Base-by-base conservation (phyloP, 2,329 filamentous ascomycete species). In the Monilinia vaccinii-corymbosi region DNA sequence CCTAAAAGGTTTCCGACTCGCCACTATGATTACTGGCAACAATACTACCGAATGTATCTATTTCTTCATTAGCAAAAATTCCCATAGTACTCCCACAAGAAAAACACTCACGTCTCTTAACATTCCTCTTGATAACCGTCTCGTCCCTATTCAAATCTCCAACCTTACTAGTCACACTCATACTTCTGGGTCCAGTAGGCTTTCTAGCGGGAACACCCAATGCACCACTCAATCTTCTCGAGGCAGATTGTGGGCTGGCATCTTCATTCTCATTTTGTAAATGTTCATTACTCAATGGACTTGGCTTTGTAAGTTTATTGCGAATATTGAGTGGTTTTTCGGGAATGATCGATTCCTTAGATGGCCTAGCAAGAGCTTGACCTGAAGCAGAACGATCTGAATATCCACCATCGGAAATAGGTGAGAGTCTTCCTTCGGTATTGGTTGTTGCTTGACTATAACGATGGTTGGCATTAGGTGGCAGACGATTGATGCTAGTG, bases 221-320 rank as follows among this genome's bases (percentile, higher is more conserved):
- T 4, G 58, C 60, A 40, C 64, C 65, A n/a, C 66, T 66, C 42
- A 70, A 60, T 49, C 63, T 65, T 51, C 66, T 60, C 5, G 68
- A 63, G 23, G 67, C 63, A 44, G 67, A 67, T 56, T 66, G 63
- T 36, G 68, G 63, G 23, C n/a, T 53, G 21, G 3, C 11, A 44
- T 53, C 50, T 11, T 46, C 60, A 49, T 67, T 59, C 16, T 62
- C 53, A 0, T 63, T 60, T 31, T 61, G 45, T 2, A 69, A 21
- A 77, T 82, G 56, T 75, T 81, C 80, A 63, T 79, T 79, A n/a
- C 78, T 78, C n/a, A 80, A 71, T 0, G 82, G 81, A 70, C 80
- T 83, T 48, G 73, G 73, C 69, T 82, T 82, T 62, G 77, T 75
- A 52, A 83, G 71, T 70, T 80, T 80, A 47, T 80, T 71, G 21